Percentiles rank a stretch among this genome's conserved stretches.
Conservation (phyloP, 495 filamentous ascomycete genomes). For the Amphirosellinia nigrospora region DNA sequence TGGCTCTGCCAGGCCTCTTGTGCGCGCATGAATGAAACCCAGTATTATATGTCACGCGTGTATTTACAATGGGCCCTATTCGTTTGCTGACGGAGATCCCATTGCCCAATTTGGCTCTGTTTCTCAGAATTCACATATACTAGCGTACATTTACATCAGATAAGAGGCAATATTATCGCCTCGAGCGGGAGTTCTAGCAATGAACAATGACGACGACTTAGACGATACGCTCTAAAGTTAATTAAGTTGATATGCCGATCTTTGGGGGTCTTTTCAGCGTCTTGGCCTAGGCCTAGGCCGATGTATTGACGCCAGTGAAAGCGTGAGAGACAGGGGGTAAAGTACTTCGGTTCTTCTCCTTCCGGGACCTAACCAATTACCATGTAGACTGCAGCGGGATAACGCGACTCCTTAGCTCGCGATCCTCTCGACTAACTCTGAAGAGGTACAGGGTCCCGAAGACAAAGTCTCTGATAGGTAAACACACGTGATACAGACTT, state of each 20-base stretch:
- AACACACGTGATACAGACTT: neutral
- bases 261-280: neutral
- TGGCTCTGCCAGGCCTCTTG: neutral
- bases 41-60: neutral
- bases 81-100: neutral
- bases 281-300: neutral
- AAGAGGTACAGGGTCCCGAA: neutral
- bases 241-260: neutral
- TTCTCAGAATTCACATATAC: neutral
- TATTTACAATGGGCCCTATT: conserved; percentile 2
- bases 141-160: neutral
- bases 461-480: neutral
- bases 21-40: neutral
- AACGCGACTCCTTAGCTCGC: neutral
- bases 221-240: neutral
- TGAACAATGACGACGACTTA: neutral
- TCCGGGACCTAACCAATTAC: neutral
- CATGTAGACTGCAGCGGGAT: neutral
- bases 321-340: neutral
- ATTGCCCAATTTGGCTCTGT: neutral
- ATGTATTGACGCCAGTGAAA: neutral
- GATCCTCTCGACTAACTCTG: neutral
- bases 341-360: neutral
- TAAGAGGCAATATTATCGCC: neutral
- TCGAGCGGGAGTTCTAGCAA: neutral